Percentiles rank a stretch among this genome's conserved stretches.
These are phyloP conservation scores for Sugiyamaella paludigena DNA, from an alignment of 1,139 yeast genomes.

Conservation along the genomic window DNA sequence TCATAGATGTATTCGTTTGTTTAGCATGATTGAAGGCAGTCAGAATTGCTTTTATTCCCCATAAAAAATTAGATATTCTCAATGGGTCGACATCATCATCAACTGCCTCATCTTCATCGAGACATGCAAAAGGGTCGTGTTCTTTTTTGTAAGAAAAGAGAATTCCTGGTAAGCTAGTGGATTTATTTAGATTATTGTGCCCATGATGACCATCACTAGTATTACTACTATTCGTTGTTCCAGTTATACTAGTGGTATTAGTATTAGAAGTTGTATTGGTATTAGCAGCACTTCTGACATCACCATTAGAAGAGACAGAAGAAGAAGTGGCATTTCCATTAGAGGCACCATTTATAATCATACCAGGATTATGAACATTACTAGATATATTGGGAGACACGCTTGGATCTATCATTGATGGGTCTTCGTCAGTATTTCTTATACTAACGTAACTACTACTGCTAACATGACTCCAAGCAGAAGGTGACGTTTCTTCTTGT, in stretches of 20 bases:
- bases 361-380: too few relatives aligned
- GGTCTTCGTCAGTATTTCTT: too few relatives aligned
- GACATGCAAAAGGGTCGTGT: conserved; percentile 9
- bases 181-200: background rate
- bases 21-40: conserved; percentile 24
- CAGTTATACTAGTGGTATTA: background rate
- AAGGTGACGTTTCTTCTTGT: background rate
- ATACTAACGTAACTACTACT: too few relatives aligned
- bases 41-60: conserved; percentile 28
- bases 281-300: too few relatives aligned
- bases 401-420: too few relatives aligned
- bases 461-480: too few relatives aligned
- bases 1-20: conserved; percentile 15
- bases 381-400: too few relatives aligned
- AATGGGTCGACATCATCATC: conserved; percentile 18
- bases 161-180: conserved; percentile 2
- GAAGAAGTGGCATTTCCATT: too few relatives aligned
- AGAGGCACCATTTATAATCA: too few relatives aligned
- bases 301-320: too few relatives aligned
- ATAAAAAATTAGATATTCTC: conserved; percentile 21
- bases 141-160: conserved; percentile 6
- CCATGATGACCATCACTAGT: background rate
- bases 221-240: background rate
- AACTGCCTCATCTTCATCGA: conserved; percentile 2
- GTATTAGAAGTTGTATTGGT: background rate